Percentiles rank a stretch among this genome's conserved stretches.
phyloP scores from a whole-genome alignment of 192 early-diverging fungal species.

The Ramicandelaber brevisporus region DNA sequence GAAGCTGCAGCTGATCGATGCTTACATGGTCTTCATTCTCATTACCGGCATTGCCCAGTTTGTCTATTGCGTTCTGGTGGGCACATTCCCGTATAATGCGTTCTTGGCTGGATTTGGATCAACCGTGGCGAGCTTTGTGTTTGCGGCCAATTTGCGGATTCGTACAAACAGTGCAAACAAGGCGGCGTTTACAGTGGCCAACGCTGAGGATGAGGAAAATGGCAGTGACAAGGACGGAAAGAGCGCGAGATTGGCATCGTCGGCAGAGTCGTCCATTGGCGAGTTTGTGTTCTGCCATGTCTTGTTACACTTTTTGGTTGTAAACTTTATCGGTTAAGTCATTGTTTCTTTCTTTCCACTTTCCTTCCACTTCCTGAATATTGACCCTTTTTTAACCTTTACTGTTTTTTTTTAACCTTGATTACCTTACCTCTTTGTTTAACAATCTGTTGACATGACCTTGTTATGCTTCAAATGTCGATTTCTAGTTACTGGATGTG shows the following conservation, averaged over 20 bases:
- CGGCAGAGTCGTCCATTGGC: too few relatives aligned
- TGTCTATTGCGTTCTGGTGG: constrained; percentile 55
- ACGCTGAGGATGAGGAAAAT: too few relatives aligned
- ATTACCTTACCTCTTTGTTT: too few relatives aligned
- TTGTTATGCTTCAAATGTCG: too few relatives aligned
- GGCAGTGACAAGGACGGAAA: constrained; percentile 52
- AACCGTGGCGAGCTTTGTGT: constrained; percentile 75
- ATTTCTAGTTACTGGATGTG: too few relatives aligned
- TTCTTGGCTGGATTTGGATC: constrained; percentile 89
- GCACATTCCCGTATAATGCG: constrained; percentile 94
- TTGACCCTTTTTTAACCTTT: not conserved
- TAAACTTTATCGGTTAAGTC: constrained; percentile 76
- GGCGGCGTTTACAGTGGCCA: constrained; percentile 31
- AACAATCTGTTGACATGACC: too few relatives aligned
- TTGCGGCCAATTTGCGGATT: constrained; percentile 73
- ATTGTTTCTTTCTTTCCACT: not conserved
- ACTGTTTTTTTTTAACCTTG: not conserved
- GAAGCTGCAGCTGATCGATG: constrained; percentile 72
- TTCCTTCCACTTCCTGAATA: not conserved
- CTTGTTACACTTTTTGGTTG: constrained; percentile 67
- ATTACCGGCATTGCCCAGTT: constrained; percentile 82
- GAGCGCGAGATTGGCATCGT: too few relatives aligned
- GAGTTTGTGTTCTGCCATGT: constrained; percentile 75
- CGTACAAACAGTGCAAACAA: constrained; percentile 68
- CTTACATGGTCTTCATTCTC: constrained; percentile 77